phyloP scores from a whole-genome alignment of 768 basidiomycete genomes.

The Hortiboletus campestris region DNA sequence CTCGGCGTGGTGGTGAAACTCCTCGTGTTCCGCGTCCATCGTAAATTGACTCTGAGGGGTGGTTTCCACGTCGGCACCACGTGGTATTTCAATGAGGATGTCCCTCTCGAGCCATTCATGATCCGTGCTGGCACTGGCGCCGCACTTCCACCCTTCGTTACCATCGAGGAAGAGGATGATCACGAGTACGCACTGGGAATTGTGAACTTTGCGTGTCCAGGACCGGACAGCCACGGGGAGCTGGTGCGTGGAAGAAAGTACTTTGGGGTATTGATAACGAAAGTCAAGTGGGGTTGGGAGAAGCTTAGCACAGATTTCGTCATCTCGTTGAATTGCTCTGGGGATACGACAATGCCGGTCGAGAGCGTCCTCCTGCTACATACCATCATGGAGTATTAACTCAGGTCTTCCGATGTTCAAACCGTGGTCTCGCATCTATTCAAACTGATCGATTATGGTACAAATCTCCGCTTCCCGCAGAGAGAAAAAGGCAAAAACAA shows the following conservation, averaged over 20 bases:
- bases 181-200: slow-evolving; percentile 3
- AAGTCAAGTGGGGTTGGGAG: slow-evolving; percentile 8
- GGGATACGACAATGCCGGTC: not conserved
- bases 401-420: not conserved
- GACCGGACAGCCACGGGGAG: not conserved
- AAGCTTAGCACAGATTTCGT: slow-evolving; percentile 7
- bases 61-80: slow-evolving; percentile 7
- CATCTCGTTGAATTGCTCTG: not conserved
- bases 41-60: not conserved
- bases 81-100: slow-evolving; percentile 1
- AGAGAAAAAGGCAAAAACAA: not conserved
- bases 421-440: slow-evolving; percentile 10
- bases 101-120: slow-evolving; percentile 1
- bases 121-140: slow-evolving; percentile 7
- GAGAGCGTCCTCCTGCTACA: slow-evolving; percentile 1
- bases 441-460: slow-evolving; percentile 9
- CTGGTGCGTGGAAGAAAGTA: not conserved
- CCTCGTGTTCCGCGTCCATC: slow-evolving; percentile 5
- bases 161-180: not conserved
- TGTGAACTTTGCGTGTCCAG: slow-evolving; percentile 2
- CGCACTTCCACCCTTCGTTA: not conserved
- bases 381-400: not conserved
- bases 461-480: slow-evolving; percentile 4
- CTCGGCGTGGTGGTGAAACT: slow-evolving; percentile 14
- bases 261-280: slow-evolving; percentile 7